A percentile compares a stretch with the other conserved stretches of the same genome.
These are phyloP conservation scores for Narthecium ossifragum DNA, from an alignment of 106 monocot genomes.

Conservation along the genomic window DNA sequence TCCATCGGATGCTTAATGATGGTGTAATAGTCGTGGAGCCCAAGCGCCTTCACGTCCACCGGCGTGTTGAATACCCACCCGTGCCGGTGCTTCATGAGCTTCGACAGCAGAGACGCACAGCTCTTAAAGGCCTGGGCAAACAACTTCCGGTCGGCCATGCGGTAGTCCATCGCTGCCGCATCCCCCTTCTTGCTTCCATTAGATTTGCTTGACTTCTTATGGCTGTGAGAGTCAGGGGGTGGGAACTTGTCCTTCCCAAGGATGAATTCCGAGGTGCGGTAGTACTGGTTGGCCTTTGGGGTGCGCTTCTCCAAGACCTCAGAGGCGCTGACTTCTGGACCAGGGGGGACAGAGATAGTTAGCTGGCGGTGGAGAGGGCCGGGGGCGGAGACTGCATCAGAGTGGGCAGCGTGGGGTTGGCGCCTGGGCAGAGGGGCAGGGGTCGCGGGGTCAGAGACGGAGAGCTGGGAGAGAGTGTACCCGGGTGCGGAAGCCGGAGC, in stretches of 20 bases:
- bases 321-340: conserved; percentile 23
- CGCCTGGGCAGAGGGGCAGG: conserved; percentile 16
- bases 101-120: conserved; percentile 43
- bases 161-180: conserved; percentile 10
- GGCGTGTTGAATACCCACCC: conserved; percentile 87
- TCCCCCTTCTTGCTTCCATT: conserved; percentile 36
- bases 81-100: conserved; percentile 81
- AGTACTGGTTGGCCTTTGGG: conserved; percentile 79
- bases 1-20: conserved; percentile 87
- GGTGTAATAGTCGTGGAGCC: conserved; percentile 65
- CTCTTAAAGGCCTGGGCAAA: conserved; percentile 51
- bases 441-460: conserved; percentile 30
- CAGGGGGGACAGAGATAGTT: conserved; percentile 26
- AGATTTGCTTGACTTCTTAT: conserved; percentile 63
- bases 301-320: conserved; percentile 71
- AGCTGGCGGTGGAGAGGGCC: conserved; percentile 24
- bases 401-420: conserved; percentile 5
- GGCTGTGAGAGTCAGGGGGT: conserved; percentile 24
- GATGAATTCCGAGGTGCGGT: conserved; percentile 69
- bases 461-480: conserved; percentile 47
- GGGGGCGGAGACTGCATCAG: conserved; percentile 16
- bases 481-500: conserved; percentile 17
- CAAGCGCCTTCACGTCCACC: conserved; percentile 69
- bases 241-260: conserved; percentile 74
- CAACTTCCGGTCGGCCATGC: conserved; percentile 11